Evolutionary conservation across 1,284 basidiomycete species (phyloP).

Genomic region (Bjerkandera adusta): DNA sequence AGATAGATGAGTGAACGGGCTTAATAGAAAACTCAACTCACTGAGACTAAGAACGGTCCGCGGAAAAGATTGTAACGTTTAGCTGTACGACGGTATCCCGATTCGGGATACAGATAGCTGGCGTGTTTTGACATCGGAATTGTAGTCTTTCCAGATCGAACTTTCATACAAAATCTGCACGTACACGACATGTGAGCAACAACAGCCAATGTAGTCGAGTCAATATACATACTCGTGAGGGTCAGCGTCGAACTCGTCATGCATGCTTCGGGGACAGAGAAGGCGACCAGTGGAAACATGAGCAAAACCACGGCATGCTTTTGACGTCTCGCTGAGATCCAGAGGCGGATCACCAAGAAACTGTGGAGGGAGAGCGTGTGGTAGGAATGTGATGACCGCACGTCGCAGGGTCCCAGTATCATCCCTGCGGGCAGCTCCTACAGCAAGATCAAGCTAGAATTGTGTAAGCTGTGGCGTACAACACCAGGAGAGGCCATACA

Average conservation of each 20-base stretch:
- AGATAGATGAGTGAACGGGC: not conserved
- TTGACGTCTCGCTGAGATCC: too few relatives aligned
- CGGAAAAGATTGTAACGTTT: not conserved
- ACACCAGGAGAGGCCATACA: too few relatives aligned
- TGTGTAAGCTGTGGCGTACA: too few relatives aligned
- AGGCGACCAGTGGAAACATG: not conserved
- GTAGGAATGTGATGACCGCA: not conserved
- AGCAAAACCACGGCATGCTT: not conserved
- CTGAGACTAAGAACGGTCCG: not conserved
- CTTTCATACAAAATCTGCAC: not conserved
- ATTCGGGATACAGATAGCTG: not conserved
- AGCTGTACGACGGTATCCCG: not conserved
- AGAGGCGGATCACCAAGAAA: not conserved
- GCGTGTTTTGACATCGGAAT: not conserved
- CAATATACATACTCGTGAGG: not conserved
- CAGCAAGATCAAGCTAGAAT: too few relatives aligned
- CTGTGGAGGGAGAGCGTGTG: not conserved
- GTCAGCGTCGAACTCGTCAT: not conserved
- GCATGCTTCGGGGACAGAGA: not conserved
- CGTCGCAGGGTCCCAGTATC: not conserved
- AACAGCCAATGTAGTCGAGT: not conserved
- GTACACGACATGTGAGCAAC: too few relatives aligned
- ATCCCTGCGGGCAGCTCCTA: not conserved
- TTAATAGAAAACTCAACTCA: not conserved
- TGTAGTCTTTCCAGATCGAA: not conserved